Percentiles rank a stretch among this genome's conserved stretches.
phyloP scores from a whole-genome alignment of 2,329 filamentous ascomycete species.

The Bipolaris victoriae region DNA sequence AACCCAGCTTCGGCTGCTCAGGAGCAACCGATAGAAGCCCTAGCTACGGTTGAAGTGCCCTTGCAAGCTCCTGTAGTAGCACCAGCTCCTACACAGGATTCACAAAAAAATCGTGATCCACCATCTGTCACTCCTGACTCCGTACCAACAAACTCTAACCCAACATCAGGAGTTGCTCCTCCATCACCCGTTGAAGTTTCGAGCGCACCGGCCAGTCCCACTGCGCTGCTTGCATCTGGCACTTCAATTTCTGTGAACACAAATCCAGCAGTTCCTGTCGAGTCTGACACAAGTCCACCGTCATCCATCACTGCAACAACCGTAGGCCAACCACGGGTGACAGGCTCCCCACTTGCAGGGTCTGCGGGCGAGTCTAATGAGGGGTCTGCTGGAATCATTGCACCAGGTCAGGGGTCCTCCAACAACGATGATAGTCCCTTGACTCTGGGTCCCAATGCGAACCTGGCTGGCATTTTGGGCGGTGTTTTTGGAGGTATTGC shows the following conservation, averaged over 20 bases:
- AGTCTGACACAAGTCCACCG: slow-evolving; percentile 19
- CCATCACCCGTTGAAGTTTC: slow-evolving; percentile 20
- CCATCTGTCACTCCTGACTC: neutral
- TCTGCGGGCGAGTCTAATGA: slow-evolving; percentile 26
- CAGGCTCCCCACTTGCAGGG: slow-evolving; percentile 30
- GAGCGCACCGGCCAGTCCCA: slow-evolving; percentile 10
- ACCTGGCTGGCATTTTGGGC: slow-evolving; percentile 43
- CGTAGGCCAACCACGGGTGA: slow-evolving; percentile 21
- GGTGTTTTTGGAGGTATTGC: slow-evolving; percentile 45
- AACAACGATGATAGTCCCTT: slow-evolving; percentile 17
- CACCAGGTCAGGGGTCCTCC: slow-evolving; percentile 29
- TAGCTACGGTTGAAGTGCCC: slow-evolving; percentile 14
- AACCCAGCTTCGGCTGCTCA: slow-evolving; percentile 17
- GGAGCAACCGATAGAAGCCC: slow-evolving; percentile 1
- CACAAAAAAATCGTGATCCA: no score
- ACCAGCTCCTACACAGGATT: slow-evolving; percentile 5
- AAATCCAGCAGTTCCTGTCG: slow-evolving; percentile 19
- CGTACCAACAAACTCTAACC: slow-evolving; percentile 38
- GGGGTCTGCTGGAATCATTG: slow-evolving; percentile 36
- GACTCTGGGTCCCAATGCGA: slow-evolving; percentile 30
- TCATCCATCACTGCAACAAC: slow-evolving; percentile 17
- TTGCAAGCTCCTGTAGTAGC: slow-evolving; percentile 19
- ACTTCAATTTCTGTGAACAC: slow-evolving; percentile 21
- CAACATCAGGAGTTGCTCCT: slow-evolving; percentile 32
- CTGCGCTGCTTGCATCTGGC: slow-evolving; percentile 21